Conservation (phyloP, 1,284 basidiomycete species). For the Flammula alnicola region DNA sequence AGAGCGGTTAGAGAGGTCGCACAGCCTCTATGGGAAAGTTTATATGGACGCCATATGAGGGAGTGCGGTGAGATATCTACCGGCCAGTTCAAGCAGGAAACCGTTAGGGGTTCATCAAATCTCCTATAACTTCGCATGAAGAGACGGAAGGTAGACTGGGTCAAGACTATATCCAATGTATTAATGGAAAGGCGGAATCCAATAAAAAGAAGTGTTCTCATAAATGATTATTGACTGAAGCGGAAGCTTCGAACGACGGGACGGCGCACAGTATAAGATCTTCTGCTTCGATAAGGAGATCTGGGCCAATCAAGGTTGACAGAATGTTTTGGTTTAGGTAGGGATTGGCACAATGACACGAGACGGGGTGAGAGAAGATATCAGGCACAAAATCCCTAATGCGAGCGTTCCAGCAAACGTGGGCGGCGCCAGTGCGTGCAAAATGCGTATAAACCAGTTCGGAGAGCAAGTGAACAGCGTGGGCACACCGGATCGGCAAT, state of each 20-base stretch:
- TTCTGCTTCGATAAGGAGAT: slow-evolving; percentile 18
- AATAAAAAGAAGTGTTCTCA: slow-evolving; percentile 1
- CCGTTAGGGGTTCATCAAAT: slow-evolving; percentile 7
- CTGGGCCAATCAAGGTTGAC: slow-evolving; percentile 29
- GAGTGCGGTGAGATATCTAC: slow-evolving; percentile 11
- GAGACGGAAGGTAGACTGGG: neutral
- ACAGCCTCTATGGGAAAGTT: slow-evolving; percentile 25
- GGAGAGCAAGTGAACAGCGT: slow-evolving; percentile 8
- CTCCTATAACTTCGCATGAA: slow-evolving; percentile 5
- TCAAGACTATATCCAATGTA: neutral
- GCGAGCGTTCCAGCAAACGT: slow-evolving; percentile 6
- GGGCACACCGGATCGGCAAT: slow-evolving; percentile 20
- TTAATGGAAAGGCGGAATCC: slow-evolving; percentile 13
- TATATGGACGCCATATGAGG: slow-evolving; percentile 9
- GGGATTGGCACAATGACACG: slow-evolving; percentile 23
- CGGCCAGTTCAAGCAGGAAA: neutral
- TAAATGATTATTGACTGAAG: slow-evolving; percentile 7
- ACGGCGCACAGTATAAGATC: slow-evolving; percentile 10
- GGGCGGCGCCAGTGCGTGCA: slow-evolving; percentile 14
- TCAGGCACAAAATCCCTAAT: slow-evolving; percentile 22
- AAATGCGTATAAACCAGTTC: slow-evolving; percentile 23
- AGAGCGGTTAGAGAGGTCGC: slow-evolving; percentile 16
- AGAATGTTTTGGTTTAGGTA: slow-evolving; percentile 28
- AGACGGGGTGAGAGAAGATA: slow-evolving; percentile 18
- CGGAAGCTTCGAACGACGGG: slow-evolving; percentile 15